Evolutionary conservation across 352 stramenopile species (phyloP).

Genomic region (Phytophthora rubi): DNA sequence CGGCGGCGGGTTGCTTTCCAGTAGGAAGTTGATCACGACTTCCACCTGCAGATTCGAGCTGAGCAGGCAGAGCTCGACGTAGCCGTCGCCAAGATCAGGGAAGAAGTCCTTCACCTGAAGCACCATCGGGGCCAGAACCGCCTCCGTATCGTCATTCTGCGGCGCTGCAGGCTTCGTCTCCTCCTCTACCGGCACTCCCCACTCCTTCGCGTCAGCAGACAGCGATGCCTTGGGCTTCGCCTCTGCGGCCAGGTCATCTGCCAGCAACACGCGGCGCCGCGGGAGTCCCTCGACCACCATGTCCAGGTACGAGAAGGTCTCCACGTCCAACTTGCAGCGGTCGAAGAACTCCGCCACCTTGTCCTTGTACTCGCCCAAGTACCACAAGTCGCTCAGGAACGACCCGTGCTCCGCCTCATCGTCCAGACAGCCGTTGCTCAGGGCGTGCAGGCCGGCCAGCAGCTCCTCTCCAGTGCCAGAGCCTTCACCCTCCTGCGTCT

Average conservation of each 20-base stretch:
- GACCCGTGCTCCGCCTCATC: conserved; percentile 65
- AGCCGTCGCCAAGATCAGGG: conserved; percentile 62
- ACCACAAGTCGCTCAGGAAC: conserved; percentile 77
- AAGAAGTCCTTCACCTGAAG: conserved; percentile 70
- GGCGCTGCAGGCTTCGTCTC: conserved; percentile 23
- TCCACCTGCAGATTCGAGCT: conserved; percentile 55
- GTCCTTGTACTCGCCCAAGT: conserved; percentile 67
- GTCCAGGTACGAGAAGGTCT: conserved; percentile 74
- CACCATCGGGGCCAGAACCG: conserved; percentile 41
- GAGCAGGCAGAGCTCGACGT: conserved; percentile 66
- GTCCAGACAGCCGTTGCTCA: conserved; percentile 63
- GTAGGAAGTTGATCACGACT: conserved; percentile 61
- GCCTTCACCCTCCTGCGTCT: conserved; percentile 22
- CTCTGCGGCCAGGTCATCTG: conserved; percentile 29
- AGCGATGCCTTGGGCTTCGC: conserved; percentile 9
- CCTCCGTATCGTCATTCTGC: conserved; percentile 9
- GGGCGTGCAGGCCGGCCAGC: conserved; percentile 62
- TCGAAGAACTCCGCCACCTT: conserved; percentile 66
- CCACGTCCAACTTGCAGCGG: conserved; percentile 52
- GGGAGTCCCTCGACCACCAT: conserved; percentile 75
- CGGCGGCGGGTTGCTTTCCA: conserved; percentile 57
- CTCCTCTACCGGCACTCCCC: conserved; percentile 8
- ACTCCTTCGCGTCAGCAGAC: conserved; percentile 24
- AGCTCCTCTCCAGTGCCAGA: conserved; percentile 45
- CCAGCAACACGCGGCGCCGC: conserved; percentile 41